A percentile compares a stretch with the other conserved stretches of the same genome.
phyloP scores from a whole-genome alignment of 768 basidiomycete species.

The Artomyces pyxidatus region DNA sequence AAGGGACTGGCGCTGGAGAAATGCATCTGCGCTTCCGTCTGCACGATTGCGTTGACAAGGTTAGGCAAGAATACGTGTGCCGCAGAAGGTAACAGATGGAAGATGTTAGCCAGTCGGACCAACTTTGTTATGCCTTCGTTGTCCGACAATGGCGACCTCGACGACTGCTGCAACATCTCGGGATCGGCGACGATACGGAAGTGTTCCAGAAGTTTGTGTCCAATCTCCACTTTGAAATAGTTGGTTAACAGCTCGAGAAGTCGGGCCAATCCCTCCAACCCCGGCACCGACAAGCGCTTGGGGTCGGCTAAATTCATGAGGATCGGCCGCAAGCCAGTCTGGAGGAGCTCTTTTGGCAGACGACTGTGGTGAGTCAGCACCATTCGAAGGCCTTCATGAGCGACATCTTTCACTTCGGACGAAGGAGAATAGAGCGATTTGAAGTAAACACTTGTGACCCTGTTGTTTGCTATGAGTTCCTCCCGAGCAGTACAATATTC shows the following conservation, averaged over 20 bases:
- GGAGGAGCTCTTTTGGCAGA: slow-evolving; percentile 89
- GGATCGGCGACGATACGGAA: slow-evolving; percentile 90
- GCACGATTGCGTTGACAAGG: slow-evolving; percentile 81
- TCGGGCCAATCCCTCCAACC: slow-evolving; percentile 88
- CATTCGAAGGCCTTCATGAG: slow-evolving; percentile 86
- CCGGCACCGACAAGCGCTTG: slow-evolving; percentile 85
- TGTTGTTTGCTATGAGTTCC: slow-evolving; percentile 28
- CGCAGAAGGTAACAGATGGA: slow-evolving; percentile 89
- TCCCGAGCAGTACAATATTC: slow-evolving; percentile 1
- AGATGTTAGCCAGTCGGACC: slow-evolving; percentile 92
- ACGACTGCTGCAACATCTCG: slow-evolving; percentile 71
- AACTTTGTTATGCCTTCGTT: slow-evolving; percentile 91
- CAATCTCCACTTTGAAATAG: slow-evolving; percentile 99
- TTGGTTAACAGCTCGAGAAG: slow-evolving; percentile 91
- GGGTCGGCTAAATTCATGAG: slow-evolving; percentile 97
- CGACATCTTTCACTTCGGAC: slow-evolving; percentile 88
- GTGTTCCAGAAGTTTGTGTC: slow-evolving; percentile 93
- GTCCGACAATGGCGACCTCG: slow-evolving; percentile 72
- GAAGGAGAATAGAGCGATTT: slow-evolving; percentile 93
- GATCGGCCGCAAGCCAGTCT: slow-evolving; percentile 92
- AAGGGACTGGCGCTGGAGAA: slow-evolving; percentile 88
- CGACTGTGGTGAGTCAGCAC: slow-evolving; percentile 86
- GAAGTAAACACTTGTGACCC: slow-evolving; percentile 94
- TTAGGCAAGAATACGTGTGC: slow-evolving; percentile 88
- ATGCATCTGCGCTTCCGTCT: slow-evolving; percentile 87